Conservation (phyloP, 2,329 filamentous ascomycete species). For the Aspergillus cejpii region DNA sequence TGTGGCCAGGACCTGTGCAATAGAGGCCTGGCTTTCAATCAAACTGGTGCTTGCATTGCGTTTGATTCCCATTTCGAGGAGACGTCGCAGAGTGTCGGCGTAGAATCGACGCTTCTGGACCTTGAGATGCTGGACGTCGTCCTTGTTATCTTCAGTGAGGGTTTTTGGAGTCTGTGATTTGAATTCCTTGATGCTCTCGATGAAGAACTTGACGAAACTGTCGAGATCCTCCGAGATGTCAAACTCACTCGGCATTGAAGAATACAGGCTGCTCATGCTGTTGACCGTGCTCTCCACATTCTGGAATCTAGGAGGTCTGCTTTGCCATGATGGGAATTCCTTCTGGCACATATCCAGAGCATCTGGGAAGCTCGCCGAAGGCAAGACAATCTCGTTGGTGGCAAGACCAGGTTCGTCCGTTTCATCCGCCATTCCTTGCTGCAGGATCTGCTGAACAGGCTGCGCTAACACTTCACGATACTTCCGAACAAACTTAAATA, state of each 20-base stretch:
- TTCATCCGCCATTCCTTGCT: constrained; percentile 29
- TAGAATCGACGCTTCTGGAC: constrained; percentile 83
- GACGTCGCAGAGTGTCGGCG: constrained; percentile 73
- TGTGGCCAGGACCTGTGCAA: constrained; percentile 61
- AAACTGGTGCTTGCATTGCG: constrained; percentile 70
- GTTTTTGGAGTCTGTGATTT: constrained; percentile 73
- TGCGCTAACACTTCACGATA: constrained; percentile 74
- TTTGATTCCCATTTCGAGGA: constrained; percentile 84
- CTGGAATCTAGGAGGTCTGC: constrained; percentile 58
- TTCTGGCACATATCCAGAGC: constrained; percentile 31
- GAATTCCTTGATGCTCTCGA: constrained; percentile 63
- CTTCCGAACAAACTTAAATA: constrained; percentile 86
- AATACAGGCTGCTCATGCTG: constrained; percentile 64
- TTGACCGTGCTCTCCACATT: constrained; percentile 63
- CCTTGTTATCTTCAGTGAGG: constrained; percentile 83
- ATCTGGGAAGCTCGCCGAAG: constrained; percentile 23
- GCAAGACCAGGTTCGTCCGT: constrained; percentile 26
- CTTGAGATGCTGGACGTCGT: constrained; percentile 79
- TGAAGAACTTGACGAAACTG: constrained; percentile 62
- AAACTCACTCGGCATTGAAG: constrained; percentile 47
- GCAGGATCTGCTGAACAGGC: constrained; percentile 58
- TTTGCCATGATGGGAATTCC: constrained; percentile 31
- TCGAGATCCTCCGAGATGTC: constrained; percentile 57
- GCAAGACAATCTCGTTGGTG: constrained; percentile 8
- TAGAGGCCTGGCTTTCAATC: constrained; percentile 64